Evolutionary conservation across 2,329 filamentous ascomycete species (phyloP), one percentile per base, ranked within the genome.

Genomic region (Macroventuria anomochaeta): DNA sequence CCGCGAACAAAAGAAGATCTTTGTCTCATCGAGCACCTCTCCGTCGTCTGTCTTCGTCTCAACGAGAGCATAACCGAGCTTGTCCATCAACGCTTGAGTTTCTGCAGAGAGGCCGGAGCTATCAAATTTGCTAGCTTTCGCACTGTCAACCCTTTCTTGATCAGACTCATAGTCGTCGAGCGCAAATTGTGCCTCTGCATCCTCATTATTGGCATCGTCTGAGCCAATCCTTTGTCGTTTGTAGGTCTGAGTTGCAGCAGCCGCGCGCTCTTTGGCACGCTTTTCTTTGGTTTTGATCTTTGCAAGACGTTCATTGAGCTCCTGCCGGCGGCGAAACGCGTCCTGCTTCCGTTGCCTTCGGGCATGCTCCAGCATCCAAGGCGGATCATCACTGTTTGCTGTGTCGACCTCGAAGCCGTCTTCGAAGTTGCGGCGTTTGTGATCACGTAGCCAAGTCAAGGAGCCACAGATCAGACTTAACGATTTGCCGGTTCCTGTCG

Each of bases 401-500:
- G 79, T 40, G 73, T 81, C 53, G 68, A 75, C 53, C 72, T 80
- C 52, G 80, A 82, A 38, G 65, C 82, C 60, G 69, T 81, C 73
- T 79, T 88, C 74, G 79, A 88, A 75, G 56, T 72, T 63, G 67
- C 79, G 71, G 75, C 86, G 79, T 72, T 96, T 93, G 75, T 93
- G 85, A 51, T 90, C 85, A 40, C 93, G 87, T n/a, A 97, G 80
- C 93, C 93, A 97, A 2, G 92, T 96, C 66, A 97, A 75, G 5
- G 92, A 88, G 33, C 88, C 89, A 70, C 93, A 97, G 58, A 97
- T 95, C 23, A 97, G 81, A 61, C 93, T 96, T 37, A 97, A 76
- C 1, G 93, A 96, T 82, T 97, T 97, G 37, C 93, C 93, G 81
- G 85, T 89, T 73, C 93, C 93, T 34, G 93, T 97, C n/a, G 93